Evolutionary conservation across 2,329 filamentous ascomycete genomes (phyloP).

Genomic region (Thyridium curvatum): DNA sequence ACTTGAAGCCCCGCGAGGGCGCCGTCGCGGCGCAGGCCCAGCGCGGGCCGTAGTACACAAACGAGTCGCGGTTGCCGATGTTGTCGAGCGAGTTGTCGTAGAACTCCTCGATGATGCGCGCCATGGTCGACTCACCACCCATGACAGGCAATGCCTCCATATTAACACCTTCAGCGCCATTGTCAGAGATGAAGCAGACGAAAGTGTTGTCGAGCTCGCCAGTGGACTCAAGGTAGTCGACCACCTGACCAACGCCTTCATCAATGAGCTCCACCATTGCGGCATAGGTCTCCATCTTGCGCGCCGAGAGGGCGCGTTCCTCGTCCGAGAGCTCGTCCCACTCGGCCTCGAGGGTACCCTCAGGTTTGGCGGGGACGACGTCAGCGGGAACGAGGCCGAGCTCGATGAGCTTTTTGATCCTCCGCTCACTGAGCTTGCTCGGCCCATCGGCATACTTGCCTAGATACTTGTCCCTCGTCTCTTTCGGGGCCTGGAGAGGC

Average conservation of each 20-base stretch:
- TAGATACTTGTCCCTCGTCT: conserved; percentile 49
- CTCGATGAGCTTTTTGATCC: conserved; percentile 48
- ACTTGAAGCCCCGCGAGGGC: conserved; percentile 18
- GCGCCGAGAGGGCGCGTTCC: conserved; percentile 38
- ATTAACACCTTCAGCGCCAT: conserved; percentile 25
- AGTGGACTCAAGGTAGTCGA: conserved; percentile 46
- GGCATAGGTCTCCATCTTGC: conserved; percentile 55
- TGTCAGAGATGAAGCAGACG: conserved; percentile 57
- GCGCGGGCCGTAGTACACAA: conserved; percentile 51
- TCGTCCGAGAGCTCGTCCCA: conserved; percentile 40
- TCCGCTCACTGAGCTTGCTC: conserved; percentile 44
- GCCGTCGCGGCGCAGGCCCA: conserved; percentile 34
- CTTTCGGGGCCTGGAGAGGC: conserved; percentile 52
- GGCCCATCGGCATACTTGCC: conserved; percentile 56
- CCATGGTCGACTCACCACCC: conserved; percentile 8
- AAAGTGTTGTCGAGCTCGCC: conserved; percentile 58
- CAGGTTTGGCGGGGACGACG: conserved; percentile 38
- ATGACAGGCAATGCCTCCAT: conserved; percentile 12
- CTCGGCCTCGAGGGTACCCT: conserved; percentile 39
- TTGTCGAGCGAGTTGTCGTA: conserved; percentile 52
- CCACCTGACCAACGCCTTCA: conserved; percentile 49
- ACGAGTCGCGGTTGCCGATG: conserved; percentile 43
- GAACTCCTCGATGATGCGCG: conserved; percentile 34
- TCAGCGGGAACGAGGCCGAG: conserved; percentile 47
- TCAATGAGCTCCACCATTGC: conserved; percentile 60